Evolutionary conservation across 371 early-diverging fungal species (phyloP).

Genomic region (Mycotypha africana): DNA sequence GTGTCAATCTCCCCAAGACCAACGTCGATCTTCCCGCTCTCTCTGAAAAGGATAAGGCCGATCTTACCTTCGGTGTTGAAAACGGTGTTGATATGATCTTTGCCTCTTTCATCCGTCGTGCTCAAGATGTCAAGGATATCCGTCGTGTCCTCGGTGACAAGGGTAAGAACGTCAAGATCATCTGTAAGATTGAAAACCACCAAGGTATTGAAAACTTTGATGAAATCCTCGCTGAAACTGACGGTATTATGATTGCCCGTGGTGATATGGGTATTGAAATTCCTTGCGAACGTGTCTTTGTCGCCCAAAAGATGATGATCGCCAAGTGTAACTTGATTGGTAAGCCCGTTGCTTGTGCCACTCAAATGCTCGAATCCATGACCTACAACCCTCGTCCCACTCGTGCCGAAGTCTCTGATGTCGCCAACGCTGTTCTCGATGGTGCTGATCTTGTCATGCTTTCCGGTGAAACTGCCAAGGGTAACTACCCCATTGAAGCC

Average conservation of each 20-base stretch:
- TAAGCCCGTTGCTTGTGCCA: slow-evolving; percentile 95
- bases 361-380: slow-evolving; percentile 99
- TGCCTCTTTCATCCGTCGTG: slow-evolving; percentile 92
- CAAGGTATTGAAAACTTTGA: slow-evolving; percentile 92
- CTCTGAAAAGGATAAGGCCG: slow-evolving; percentile 87
- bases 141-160: slow-evolving; percentile 70
- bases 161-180: slow-evolving; percentile 84
- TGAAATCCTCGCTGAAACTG: slow-evolving; percentile 89
- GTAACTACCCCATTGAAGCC: slow-evolving; percentile 68
- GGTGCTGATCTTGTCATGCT: slow-evolving; percentile 97
- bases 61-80: slow-evolving; percentile 86
- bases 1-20: slow-evolving; percentile 81
- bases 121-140: slow-evolving; percentile 83
- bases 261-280: slow-evolving; percentile 97
- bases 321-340: slow-evolving; percentile 88
- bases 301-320: slow-evolving; percentile 95
- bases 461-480: slow-evolving; percentile 96
- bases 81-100: slow-evolving; percentile 94
- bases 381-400: slow-evolving; percentile 91
- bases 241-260: slow-evolving; percentile 98
- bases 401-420: slow-evolving; percentile 97
- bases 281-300: slow-evolving; percentile 82
- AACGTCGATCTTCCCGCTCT: slow-evolving; percentile 83
- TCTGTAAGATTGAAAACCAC: slow-evolving; percentile 91
- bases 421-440: slow-evolving; percentile 94